Base-by-base conservation (phyloP, 805 yeast genomes). In the Kodamaea neixiangensis region DNA sequence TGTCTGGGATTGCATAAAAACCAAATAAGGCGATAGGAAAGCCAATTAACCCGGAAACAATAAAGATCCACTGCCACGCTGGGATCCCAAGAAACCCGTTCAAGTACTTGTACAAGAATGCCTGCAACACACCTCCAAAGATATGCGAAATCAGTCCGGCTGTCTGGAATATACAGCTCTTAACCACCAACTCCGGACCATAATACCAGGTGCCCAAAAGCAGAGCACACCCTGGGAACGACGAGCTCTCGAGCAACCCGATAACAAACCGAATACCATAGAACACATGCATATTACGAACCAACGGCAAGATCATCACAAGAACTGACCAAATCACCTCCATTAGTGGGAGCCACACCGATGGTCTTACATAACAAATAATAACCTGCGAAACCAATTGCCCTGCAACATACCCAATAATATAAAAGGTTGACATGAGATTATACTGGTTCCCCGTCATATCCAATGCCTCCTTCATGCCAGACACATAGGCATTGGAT, bases 1-100 rank as follows among this genome's bases (percentile, higher is more conserved):
- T 55, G 40, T 81, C 84, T 4, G 85, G 86, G 46, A 80, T 70
- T 3, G 72, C 62, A 48, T 75, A 68, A 53, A 71, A 70, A 0
- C 78, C 78, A 9, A 60, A 38, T 2, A 73, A 13, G 0, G 77
- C 78, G 14, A 72, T 64, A 3, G 67, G 70, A 15, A 72, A 56
- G 3, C 71, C 65, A 44, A 75, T 63, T 5, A 64, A 42, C 13
- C 66, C 68, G 50, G 67, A 69, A 39, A 68, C 49, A 47, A 76
- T 67, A 61, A 73, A 77, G 41, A 76, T 62, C 77, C 79, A 77
- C 60, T 68, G 66, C 80, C 80, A 77, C 3, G 77, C 73, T n/a
- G 63, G 58, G 19, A 70, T 48, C 7, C 81, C 81, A 15, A 48
- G 49, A 17, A 53, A 65, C 39, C 79, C 78, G 47, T 65, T 74